Evolutionary conservation across 768 basidiomycete genomes (phyloP), one percentile per base, ranked within the genome.

Genomic region (Russula virescens): DNA sequence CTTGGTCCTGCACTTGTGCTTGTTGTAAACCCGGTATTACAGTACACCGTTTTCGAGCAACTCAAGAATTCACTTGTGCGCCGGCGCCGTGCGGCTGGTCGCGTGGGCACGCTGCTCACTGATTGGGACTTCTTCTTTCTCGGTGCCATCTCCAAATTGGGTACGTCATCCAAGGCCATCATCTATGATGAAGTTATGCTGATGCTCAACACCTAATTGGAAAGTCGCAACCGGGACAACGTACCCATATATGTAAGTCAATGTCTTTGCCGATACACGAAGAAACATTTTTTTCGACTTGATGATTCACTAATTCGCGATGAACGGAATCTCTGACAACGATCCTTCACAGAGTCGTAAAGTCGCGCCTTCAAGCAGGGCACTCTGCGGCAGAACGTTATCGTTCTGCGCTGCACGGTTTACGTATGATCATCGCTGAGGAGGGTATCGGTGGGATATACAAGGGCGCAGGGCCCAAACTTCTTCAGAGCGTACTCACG

Each of bases 11-110:
- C 94, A n/a, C 78, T 99, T 53, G 80, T 94, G 31, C 80, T 98
- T 49, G 96, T 98, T 67, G 83, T 92, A 65, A 99, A 99, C 74
- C 96, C 96, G 18, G 89, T 99, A 35, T 80, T 98, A 35, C 86
- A 94, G 77, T 95, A 97, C 73, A 98, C 96, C 21, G 84, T 87
- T 0, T 98, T 98, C 66, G 96, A 99, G 74, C 93, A 97, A 71
- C 78, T 98, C 69, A 97, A 96, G 79, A 97, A 95, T 69, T 68
- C 83, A 42, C 70, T 98, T 61, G 76, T 94, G 58, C 79, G 81
- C 63, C 80, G 80, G 34, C 83, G 89, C 40, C 84, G 82, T 31
- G 77, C 71, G 53, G 81, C 75, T 46, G 79, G 69, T 28, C 67
- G 68, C 57, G 67, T 76, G 40, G 77, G 77, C 54, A 82, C 80